Evolutionary conservation across 148 eudicot genomes (phyloP), one percentile per base, ranked within the genome.

Genomic region (Spergularia bocconei): DNA sequence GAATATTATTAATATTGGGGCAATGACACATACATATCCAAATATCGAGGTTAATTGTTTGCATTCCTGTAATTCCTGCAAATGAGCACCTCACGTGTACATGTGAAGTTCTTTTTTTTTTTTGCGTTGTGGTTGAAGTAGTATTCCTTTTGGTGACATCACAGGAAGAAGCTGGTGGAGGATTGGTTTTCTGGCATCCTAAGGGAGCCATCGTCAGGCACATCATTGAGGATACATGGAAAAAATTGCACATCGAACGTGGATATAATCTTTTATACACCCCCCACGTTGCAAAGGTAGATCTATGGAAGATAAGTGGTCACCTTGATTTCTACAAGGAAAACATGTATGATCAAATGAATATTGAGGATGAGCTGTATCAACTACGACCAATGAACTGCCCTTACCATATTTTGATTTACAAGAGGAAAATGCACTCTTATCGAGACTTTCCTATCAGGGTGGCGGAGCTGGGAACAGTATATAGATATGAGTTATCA

Each of bases 311-410:
- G 86, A 89, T 91, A 71, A 95, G 99, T 86, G 99, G 99, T 76
- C 99, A 95, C 86, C 86, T 92, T 79, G 99, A 95, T 81, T 95
- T 95, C 79, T 95, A 95, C 84, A 90, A 78, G 74, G 98, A 95
- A 81, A 95, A 89, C 72, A 95, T 95, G 99, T 95, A 83, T 82
- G 99, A 92, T 60, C 97, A 92, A 83, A 95, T 95, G 97, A 82
- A 91, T 65, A 89, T 95, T 15, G 99, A 95, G 80, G 92, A 92
- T 67, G 99, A 95, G 82, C 91, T 84, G 72, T 95, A 92, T 85
- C 99, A 95, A 88, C 97, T 95, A 75, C 92, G 99, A 36, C 99
- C 99, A 50, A 95, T 95, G 99, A 95, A 95, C 78, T 95, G 99
- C 82, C 99, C 99, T 67, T 95, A 95, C 83, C 99, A 95, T 80